Base-by-base conservation (phyloP, 2,329 filamentous ascomycete species). In the Esteya vermicola region DNA sequence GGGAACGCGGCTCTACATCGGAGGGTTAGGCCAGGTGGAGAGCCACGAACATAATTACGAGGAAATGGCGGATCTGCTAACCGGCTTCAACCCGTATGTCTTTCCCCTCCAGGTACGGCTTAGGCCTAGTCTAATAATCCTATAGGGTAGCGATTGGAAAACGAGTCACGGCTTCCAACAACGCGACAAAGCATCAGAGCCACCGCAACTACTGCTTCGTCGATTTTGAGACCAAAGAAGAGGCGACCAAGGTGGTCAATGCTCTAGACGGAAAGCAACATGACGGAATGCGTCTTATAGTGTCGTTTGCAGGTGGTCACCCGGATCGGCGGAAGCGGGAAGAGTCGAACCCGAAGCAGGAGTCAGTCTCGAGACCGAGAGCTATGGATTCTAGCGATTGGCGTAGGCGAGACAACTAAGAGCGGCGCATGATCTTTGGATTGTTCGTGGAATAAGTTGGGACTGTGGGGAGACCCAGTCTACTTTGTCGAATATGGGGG, bases 171-270 rank as follows among this genome's bases (percentile, higher is more conserved):
- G 73, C 67, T 45, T 75, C 64, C 52, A 74, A 60, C 50, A 72
- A 57, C 50, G 78, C 65, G 43, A 61, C 59, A 21, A 54, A 60
- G n/a, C 60, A 62, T 31, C 59, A 63, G 0, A 72, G 71, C 23
- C 67, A 72, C 46, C 65, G 75, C 50, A 70, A 79, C 56, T 80
- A 75, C 54, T 72, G 73, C 48, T 81, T 80, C 43, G 71, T 81
- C n/a, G 75, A 81, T 49, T 67, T 81, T 41, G 60, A 59, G 36
- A 70, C 63, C 6, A 52, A 58, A 1, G 65, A 74, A 39, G 68
- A 78, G 45, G 72, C 72, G 2, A 9, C 4, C 3, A 10, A 36
- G 22, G 75, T 73, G 19, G 61, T 72, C 43, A 50, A 60, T 8
- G 57, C 57, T 2, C 44, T 73, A 12, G 50, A 63, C 39, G 59